Conservation (phyloP, 2,329 filamentous ascomycete genomes). For the Conoideocrella luteorostrata region DNA sequence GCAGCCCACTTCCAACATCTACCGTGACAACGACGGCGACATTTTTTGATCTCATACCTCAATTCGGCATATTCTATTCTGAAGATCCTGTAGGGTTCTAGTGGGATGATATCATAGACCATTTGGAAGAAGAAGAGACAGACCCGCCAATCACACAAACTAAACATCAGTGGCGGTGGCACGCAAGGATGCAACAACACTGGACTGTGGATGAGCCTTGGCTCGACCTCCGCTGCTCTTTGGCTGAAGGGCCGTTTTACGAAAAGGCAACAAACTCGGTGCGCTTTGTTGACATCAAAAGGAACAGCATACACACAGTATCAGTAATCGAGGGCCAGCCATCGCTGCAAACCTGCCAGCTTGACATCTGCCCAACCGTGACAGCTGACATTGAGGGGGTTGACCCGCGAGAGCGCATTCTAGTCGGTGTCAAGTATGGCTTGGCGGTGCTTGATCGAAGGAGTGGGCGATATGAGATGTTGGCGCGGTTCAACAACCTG, state of each 20-base stretch:
- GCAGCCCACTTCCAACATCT: too few relatives aligned
- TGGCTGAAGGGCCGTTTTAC: conserved; percentile 72
- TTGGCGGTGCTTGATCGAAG: conserved; percentile 68
- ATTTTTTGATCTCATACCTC: too few relatives aligned
- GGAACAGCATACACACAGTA: conserved; percentile 66
- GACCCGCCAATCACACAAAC: too few relatives aligned
- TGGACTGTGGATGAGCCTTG: conserved; percentile 49
- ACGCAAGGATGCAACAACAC: conserved; percentile 15
- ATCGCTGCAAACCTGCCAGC: conserved; percentile 55
- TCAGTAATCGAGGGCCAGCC: conserved; percentile 56
- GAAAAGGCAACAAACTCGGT: conserved; percentile 58
- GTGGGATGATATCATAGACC: too few relatives aligned
- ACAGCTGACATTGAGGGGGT: conserved; percentile 73
- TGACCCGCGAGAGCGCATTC: conserved; percentile 57
- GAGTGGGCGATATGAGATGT: conserved; percentile 47
- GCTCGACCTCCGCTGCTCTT: conserved; percentile 55
- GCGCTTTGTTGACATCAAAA: conserved; percentile 79
- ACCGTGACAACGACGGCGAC: too few relatives aligned
- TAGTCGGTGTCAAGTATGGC: conserved; percentile 75
- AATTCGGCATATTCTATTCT: too few relatives aligned
- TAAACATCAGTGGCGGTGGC: background rate
- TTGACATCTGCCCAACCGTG: conserved; percentile 52
- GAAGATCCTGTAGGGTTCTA: too few relatives aligned
- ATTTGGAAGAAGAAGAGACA: too few relatives aligned
- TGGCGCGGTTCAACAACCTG: conserved; percentile 40